A percentile compares a stretch with the other conserved stretches of the same genome.
Evolutionary conservation across 1,284 basidiomycete species (phyloP).

Genomic region (Somion occarium): DNA sequence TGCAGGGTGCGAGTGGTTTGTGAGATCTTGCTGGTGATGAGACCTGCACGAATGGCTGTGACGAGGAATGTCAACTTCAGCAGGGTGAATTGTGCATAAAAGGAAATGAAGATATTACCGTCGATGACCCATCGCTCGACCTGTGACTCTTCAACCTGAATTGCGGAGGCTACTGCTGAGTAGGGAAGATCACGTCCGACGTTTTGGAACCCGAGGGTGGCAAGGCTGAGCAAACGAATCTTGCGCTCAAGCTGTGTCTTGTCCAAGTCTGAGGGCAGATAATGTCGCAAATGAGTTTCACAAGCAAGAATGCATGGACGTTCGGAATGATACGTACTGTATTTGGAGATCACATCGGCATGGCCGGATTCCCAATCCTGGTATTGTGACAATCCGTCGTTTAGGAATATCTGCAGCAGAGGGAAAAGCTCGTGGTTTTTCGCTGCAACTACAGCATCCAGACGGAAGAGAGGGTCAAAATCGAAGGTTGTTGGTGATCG

Average conservation of each 20-base stretch:
- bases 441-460: constrained; percentile 67
- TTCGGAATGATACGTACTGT: constrained; percentile 43
- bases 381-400: constrained; percentile 61
- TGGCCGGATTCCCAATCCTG: constrained; percentile 59
- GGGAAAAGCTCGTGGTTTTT: constrained; percentile 66
- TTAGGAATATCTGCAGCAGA: constrained; percentile 71
- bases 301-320: constrained; percentile 13
- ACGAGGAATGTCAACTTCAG: constrained; percentile 1
- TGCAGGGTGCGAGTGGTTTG: constrained; percentile 77
- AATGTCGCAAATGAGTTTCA: constrained; percentile 5
- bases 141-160: constrained; percentile 63
- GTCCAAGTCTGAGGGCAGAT: constrained; percentile 40
- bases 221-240: constrained; percentile 77
- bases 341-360: constrained; percentile 46
- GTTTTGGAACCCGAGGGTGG: constrained; percentile 74
- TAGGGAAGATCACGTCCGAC: constrained; percentile 78
- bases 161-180: constrained; percentile 60
- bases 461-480: constrained; percentile 77
- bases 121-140: constrained; percentile 94
- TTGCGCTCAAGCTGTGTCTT: constrained; percentile 66
- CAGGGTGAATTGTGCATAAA: constrained; percentile 1
- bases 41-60: constrained; percentile 79
- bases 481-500: constrained; percentile 71
- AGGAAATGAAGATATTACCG: constrained; percentile 42
- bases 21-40: constrained; percentile 82